Evolutionary conservation across 176 grass and related monocot genomes (phyloP), one percentile per base, ranked within the genome.

Genomic region (Phoenix roebelenii): DNA sequence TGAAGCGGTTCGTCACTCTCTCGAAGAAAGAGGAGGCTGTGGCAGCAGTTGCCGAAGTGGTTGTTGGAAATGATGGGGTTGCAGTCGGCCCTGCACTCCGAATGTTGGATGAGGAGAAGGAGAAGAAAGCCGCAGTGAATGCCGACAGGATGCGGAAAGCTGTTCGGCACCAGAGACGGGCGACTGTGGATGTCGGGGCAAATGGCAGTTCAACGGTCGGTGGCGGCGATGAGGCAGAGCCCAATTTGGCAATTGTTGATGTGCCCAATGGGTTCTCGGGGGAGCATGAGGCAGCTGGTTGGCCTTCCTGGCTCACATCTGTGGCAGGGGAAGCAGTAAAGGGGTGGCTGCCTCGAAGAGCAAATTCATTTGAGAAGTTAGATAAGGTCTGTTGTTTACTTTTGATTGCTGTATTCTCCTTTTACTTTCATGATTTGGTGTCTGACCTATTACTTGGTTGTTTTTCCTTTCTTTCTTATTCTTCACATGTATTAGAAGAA

Each of bases 241-340:
- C 16, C 23, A 19, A 3, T 39, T 17, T 55, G 18, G 49, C 15
- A 4, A 73, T 70, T 61, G 71, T 65, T 22, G 68, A 65, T 68
- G 61, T 81, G 61, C 81, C 81, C 29, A 78, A 18, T 26, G 68
- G 68, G 35, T 52, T 60, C 49, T 58, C 68, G 3, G 39, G 68
- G 29, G 68, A 71, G 73, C 77, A 89, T 74, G 69, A 77, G 5
- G 83, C 80, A 57, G 85, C 80, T 57, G 85, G 85, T 0, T 89
- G 86, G 86, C 86, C 86, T 0, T 64, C 81, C 3, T 89, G 86
- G 86, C 74, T 89, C 4, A 81, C 77, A 0, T 77, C 77, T 22
- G 86, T 85, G 1, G 86, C 77, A 32, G 81, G 86, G 0, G 86
- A 89, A 68, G 39, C 80, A 2, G 77, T 89, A 3, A 68, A 78